phyloP scores from a whole-genome alignment of 139 green algal species.

The Chlorella vulgaris region DNA sequence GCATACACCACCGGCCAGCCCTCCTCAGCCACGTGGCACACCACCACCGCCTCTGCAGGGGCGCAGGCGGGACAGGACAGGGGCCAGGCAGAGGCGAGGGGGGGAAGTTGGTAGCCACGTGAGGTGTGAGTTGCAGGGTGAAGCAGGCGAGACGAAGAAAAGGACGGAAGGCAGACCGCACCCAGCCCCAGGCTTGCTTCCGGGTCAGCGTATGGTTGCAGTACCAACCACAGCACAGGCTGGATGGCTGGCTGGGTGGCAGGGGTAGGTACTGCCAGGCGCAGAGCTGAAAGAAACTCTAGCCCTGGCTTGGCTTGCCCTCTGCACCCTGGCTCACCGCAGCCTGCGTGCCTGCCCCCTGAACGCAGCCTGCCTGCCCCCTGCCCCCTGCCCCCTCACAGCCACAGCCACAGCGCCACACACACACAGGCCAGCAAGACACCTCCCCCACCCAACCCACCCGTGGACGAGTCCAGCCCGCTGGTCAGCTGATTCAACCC shows the following conservation, averaged over 20 bases:
- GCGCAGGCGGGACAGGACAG: not conserved
- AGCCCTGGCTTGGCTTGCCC: not conserved
- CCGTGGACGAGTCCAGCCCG: not conserved
- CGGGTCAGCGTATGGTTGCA: too few species aligned
- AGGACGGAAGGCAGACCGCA: too few species aligned
- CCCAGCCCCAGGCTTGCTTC: too few species aligned
- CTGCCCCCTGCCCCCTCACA: not conserved
- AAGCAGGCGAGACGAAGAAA: too few species aligned
- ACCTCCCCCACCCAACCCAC: not conserved
- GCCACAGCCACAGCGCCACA: not conserved
- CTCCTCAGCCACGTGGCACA: not conserved
- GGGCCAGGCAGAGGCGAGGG: not conserved
- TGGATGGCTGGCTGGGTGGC: too few species aligned
- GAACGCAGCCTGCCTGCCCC: not conserved
- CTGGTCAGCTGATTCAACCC: not conserved
- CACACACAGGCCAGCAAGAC: not conserved
- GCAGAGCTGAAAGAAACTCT: too few species aligned
- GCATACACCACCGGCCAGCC: constrained; percentile 1
- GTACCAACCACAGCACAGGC: too few species aligned
- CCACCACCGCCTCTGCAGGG: not conserved
- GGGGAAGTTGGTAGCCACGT: not conserved
- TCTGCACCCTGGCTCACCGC: not conserved
- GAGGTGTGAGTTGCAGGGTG: not conserved
- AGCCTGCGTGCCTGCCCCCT: too few species aligned
- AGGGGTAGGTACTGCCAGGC: too few species aligned